phyloP scores from a whole-genome alignment of 1,284 basidiomycete genomes.

The Cutaneotrichosporon spelunceum region DNA sequence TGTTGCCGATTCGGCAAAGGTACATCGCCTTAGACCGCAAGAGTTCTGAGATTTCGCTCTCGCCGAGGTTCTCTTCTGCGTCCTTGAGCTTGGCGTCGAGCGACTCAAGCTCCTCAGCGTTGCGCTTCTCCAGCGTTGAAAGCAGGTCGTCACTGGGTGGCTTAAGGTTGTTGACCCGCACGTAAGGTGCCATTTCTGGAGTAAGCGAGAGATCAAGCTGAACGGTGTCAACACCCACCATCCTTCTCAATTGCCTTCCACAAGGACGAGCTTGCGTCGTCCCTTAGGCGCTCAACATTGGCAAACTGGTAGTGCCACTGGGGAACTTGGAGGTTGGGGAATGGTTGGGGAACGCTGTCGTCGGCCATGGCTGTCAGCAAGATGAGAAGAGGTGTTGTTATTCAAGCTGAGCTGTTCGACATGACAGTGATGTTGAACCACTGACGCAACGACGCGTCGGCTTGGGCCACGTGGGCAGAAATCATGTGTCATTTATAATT shows the following conservation, averaged over 20 bases:
- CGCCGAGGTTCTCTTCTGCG: constrained; percentile 86
- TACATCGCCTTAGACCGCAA: constrained; percentile 82
- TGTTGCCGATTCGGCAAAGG: constrained; percentile 86
- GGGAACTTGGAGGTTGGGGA: constrained; percentile 76
- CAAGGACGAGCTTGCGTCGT: constrained; percentile 64
- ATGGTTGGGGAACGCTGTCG: constrained; percentile 70
- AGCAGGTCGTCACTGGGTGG: constrained; percentile 62
- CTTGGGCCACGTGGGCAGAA: neutral
- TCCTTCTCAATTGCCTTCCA: constrained; percentile 79
- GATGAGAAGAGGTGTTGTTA: neutral
- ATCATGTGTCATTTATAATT: neutral
- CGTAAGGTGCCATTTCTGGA: constrained; percentile 79
- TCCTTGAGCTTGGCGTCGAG: constrained; percentile 77
- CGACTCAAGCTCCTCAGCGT: constrained; percentile 69
- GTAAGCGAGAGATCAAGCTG: constrained; percentile 12
- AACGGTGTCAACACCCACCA: constrained; percentile 56
- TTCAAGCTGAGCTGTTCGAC: neutral
- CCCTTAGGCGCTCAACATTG: constrained; percentile 63
- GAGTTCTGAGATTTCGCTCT: constrained; percentile 87
- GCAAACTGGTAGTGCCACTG: constrained; percentile 73
- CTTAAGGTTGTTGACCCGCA: constrained; percentile 39
- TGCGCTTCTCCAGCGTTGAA: constrained; percentile 67
- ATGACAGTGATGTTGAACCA: neutral
- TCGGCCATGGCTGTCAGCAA: constrained; percentile 63
- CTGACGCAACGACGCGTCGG: constrained; percentile 7